Conservation (phyloP, 2,329 filamentous ascomycete genomes). For the Aspergillus cejpii region DNA sequence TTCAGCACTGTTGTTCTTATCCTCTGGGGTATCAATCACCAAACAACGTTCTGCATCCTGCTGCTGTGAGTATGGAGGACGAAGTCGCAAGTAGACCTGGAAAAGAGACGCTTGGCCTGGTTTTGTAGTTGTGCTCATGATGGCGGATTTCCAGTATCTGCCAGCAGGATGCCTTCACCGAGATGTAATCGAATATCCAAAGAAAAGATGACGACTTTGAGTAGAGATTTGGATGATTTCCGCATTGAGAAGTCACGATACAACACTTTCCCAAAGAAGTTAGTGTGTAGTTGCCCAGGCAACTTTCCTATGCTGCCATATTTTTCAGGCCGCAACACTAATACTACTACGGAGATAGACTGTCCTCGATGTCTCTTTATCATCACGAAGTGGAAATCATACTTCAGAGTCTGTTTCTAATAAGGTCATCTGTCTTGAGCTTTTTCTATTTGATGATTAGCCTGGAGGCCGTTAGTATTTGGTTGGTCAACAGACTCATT, state of each 20-base stretch:
- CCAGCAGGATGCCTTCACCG: background rate
- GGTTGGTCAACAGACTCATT: background rate
- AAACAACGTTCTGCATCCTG: slow-evolving; percentile 61
- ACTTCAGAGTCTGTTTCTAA: no score
- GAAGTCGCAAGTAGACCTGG: slow-evolving; percentile 82
- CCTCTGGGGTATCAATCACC: slow-evolving; percentile 58
- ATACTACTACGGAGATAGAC: no score
- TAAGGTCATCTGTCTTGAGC: no score
- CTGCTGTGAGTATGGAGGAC: slow-evolving; percentile 52
- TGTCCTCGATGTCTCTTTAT: background rate
- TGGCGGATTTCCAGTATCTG: slow-evolving; percentile 8
- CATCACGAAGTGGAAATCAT: slow-evolving; percentile 3
- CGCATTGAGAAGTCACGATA: slow-evolving; percentile 7
- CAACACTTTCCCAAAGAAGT: slow-evolving; percentile 7
- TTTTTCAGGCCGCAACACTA: slow-evolving; percentile 5
- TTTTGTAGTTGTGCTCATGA: slow-evolving; percentile 41
- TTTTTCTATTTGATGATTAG: no score
- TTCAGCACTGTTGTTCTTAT: slow-evolving; percentile 28
- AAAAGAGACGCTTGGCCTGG: slow-evolving; percentile 60
- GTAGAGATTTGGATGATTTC: background rate
- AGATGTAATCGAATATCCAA: background rate
- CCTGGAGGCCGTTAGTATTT: no score
- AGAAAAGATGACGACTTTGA: background rate
- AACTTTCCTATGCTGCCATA: slow-evolving; percentile 11
- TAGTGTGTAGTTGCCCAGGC: slow-evolving; percentile 14